Evolutionary conservation across 1,284 basidiomycete genomes (phyloP), one percentile per base, ranked within the genome.

Genomic region (Phlebopus sp.): DNA sequence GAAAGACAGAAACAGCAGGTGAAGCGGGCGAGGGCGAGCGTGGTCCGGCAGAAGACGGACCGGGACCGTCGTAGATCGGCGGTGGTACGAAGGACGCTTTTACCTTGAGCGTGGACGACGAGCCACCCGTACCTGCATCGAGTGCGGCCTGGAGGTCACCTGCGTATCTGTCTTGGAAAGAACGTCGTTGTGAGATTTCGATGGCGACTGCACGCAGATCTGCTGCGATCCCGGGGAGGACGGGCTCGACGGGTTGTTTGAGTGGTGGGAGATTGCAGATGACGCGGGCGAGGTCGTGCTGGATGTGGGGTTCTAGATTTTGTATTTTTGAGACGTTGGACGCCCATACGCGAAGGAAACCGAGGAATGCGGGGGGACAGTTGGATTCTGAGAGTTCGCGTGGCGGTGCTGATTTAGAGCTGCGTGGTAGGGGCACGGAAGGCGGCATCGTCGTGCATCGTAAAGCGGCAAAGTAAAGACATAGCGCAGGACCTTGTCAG

Each of bases 281-380:
- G 45, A 86, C 68, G 5, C 89, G 79, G 0, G 88, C 87, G 30
- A 92, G 82, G 61, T 92, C 90, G 55, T 90, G 86, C 49, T 90
- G 82, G 42, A 79, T 66, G 53, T 86, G 81, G 4, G 80, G 80
- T 0, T 67, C 42, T 10, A 92, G 75, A 2, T 53, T 53, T 53
- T 90, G 86, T 50, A 92, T 88, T 10, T 61, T 59, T 0, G 82
- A 75, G 0, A 92, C 90, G 2, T 74, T 67, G 14, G 74, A 68
- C 0, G 82, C 74, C 90, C 90, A 92, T 14, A 90, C 79, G 3
- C 70, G 68, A 37, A 90, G 78, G 59, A 90, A 89, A 3, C 78
- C 70, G 2, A 74, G 60, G 67, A 92, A 91, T 0, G 77, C 57
- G 0, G 69, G 67, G 0, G 84, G 85, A 54, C 83, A 84, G 52